Evolutionary conservation across 148 eudicot genomes (phyloP), one percentile per base, ranked within the genome.

Genomic region (Rhododendron molle): DNA sequence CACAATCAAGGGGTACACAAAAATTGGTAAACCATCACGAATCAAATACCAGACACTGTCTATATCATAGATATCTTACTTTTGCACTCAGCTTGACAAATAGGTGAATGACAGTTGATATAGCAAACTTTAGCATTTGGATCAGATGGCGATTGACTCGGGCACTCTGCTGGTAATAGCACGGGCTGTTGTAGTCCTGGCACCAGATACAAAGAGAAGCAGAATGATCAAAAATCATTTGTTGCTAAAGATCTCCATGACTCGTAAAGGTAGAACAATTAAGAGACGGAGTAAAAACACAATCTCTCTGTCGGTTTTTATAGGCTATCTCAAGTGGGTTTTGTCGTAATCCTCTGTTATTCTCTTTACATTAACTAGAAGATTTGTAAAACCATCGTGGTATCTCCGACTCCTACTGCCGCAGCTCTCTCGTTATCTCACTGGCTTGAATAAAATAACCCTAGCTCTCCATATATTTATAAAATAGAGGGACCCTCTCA

Each of bases 81-180:
- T 91, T 87, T 90, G 90, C 96, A 95, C 78, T 78, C 90, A 14
- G 96, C 86, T 86, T 89, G 85, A 90, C 97, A 94, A 6, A 86
- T 85, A 0, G 94, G 95, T 11, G 93, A 91, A 69, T 85, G 6
- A 50, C 97, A 95, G 86, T 93, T 82, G 60, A 93, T 78, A 65
- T 83, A 86, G 80, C 98, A 95, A 83, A 88, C 95, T 86, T 93
- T 95, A 83, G 92, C 90, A 71, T 89, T 87, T 1, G 92, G 90
- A 69, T 88, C 86, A 10, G 38, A 84, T 5, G 96, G 92, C 18
- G 32, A 60, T 12, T 67, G n/a, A 0, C 89, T 74, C 3, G 97
- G 98, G 85, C 97, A 95, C 62, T 94, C 89, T 0, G 7, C 58
- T 87, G 85, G n/a, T 88, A 90, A 80, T 87, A 91, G 83, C 93